Conservation (phyloP, 495 filamentous ascomycete species). For the Talaromyces thailandensis region DNA sequence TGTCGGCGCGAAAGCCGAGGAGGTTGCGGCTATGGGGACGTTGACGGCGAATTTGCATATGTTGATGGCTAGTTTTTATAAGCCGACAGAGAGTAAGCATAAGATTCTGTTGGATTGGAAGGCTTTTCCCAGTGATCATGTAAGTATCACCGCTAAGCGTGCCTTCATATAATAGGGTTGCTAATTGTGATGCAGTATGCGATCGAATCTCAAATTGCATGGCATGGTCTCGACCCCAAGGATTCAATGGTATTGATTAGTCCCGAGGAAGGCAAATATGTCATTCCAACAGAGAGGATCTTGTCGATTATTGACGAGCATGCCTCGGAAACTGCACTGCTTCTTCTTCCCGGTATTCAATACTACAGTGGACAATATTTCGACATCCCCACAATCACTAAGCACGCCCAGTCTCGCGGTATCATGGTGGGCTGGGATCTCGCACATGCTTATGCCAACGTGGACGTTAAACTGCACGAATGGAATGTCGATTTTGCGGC, state of each 20-base stretch:
- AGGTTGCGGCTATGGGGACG: constrained; percentile 90
- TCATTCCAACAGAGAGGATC: constrained; percentile 62
- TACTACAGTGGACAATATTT: constrained; percentile 92
- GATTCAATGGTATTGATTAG: constrained; percentile 70
- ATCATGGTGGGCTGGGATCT: constrained; percentile 90
- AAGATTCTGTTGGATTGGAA: constrained; percentile 92
- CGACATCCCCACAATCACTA: constrained; percentile 80
- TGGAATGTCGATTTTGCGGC: constrained; percentile 93
- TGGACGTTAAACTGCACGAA: constrained; percentile 69
- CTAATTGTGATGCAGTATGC: constrained; percentile 52
- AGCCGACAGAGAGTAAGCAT: constrained; percentile 59
- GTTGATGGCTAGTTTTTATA: constrained; percentile 85
- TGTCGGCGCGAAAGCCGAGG: constrained; percentile 65
- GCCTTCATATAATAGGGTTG: neutral
- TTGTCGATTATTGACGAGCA: constrained; percentile 67
- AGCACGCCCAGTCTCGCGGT: constrained; percentile 61
- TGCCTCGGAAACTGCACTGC: constrained; percentile 61
- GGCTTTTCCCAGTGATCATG: constrained; percentile 91
- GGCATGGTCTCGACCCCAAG: constrained; percentile 60
- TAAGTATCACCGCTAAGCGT: constrained; percentile 20
- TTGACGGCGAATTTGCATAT: constrained; percentile 87
- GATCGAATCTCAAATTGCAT: constrained; percentile 78
- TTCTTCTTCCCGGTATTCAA: constrained; percentile 87
- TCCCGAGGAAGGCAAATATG: constrained; percentile 43
- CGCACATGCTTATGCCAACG: constrained; percentile 91